Base-by-base conservation (phyloP, 345 rosid genomes). In the rapeseed (Brassica napus) region DNA sequence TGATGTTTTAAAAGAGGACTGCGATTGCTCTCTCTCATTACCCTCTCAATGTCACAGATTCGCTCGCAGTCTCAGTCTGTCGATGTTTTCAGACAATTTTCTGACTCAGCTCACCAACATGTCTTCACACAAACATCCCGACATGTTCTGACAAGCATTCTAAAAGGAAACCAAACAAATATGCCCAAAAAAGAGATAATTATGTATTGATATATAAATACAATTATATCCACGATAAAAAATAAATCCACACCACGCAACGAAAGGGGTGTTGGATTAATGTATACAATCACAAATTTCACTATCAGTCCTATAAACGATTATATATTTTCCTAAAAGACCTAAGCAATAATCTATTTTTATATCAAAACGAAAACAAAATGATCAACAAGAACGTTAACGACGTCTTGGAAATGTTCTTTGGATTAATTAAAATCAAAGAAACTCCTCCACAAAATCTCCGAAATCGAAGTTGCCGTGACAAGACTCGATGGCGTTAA, bases 391-490 rank as follows among this genome's bases (percentile, higher is more conserved):
- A 16, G 34, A 60, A 60, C 60, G 61, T 8, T 16, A n/a, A 52
- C 21, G 62, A 23, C 14, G 4, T 6, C 3, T 52, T 52, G 57
- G 8, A 52, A 52, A 35, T 7, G 15, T 52, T 54, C 0, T 18
- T 54, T 54, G 2, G 26, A 44, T 1, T 28, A 30, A 60, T 59
- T 10, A 60, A 26, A n/a, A 16, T 69, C 81, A 92, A 26, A 94
- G 70, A 61, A 94, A 85, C 82, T 92, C 97, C 69, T 90, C 93
- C 7, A 89, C 92, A 49, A 88, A 78, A 28, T 91, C 82, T 0
- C 94, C 93, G 24, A 92, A 86, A 39, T 90, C 89, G 67, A 92
- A 94, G 82, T 85, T 84, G 6, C 88, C 91, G n/a, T 87, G 85
- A 73, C 87, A 86, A 55, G 91, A 83, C 84, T 87, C 91, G 4